Evolutionary conservation across 2,329 filamentous ascomycete genomes (phyloP), one percentile per base, ranked within the genome.

Genomic region (Scedosporium dehoogii): DNA sequence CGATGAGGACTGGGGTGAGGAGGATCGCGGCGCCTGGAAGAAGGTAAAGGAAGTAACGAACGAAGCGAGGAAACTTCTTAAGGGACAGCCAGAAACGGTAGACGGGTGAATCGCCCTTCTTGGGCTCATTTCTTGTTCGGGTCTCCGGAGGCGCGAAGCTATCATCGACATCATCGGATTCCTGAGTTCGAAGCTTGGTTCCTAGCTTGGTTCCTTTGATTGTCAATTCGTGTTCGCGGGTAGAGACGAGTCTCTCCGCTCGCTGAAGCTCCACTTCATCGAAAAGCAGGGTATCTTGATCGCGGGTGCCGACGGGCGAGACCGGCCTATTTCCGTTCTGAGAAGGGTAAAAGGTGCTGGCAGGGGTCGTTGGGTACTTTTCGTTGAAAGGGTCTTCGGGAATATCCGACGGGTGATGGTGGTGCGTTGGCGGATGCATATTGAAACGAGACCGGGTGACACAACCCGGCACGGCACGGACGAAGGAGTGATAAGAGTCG

Each of bases 211-310:
- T 62, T 23, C 25, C 41, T 21, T 58, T 57, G 14, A 38, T 2
- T 14, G 53, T 23, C 21, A 57, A 25, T 16, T 77, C 72, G 57
- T 75, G 70, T 46, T 78, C 76, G 58, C 79, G 73, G 14, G 74
- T 71, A 3, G 79, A 80, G 7, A 81, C 73, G 53, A 76, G 67
- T 1, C 77, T 74, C 66, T 81, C 79, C 55, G 76, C 73, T 3
- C 79, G 77, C 27, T 81, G 72, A 1, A 81, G 71, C 63, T 81
- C 79, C 10, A 81, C 73, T 60, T 81, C 78, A 61, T 81, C 79
- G 58, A 76, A 75, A n/a, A 81, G 69, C 2, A 78, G 73, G 62
- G 60, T 62, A 38, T 62, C 51, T n/a, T 62, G 51, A 25, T 62
- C 60, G 3, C 51, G 60, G 21, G 60, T 57, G 6, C 38, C 60